phyloP scores from a whole-genome alignment of 352 stramenopile genomes.

The Pythium biforme region DNA sequence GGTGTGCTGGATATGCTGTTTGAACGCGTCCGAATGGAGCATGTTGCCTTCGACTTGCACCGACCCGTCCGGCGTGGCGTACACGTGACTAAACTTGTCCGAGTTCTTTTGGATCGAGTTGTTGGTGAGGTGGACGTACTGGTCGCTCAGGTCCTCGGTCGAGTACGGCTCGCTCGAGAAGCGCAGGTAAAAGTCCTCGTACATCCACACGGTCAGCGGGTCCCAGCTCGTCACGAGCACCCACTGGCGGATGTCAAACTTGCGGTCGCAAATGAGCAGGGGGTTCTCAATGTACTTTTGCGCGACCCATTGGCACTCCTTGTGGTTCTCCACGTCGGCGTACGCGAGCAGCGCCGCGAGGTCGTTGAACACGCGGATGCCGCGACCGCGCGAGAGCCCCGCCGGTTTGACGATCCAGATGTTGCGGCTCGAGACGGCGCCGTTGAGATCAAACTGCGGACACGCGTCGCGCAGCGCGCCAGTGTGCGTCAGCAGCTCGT shows the following conservation, averaged over 20 bases:
- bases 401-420: conserved; percentile 95
- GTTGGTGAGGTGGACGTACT: conserved; percentile 93
- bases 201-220: conserved; percentile 92
- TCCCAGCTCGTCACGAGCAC: conserved; percentile 93
- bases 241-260: conserved; percentile 94
- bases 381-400: conserved; percentile 76
- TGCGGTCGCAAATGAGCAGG: conserved; percentile 81
- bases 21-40: conserved; percentile 78
- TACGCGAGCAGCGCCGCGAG: conserved; percentile 82
- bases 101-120: conserved; percentile 93
- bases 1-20: conserved; percentile 40
- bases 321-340: conserved; percentile 82
- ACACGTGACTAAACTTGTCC: conserved; percentile 86
- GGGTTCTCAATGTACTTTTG: conserved; percentile 92
- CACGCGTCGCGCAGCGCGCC: conserved; percentile 40
- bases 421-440: conserved; percentile 63
- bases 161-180: conserved; percentile 88
- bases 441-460: conserved; percentile 77
- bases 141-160: conserved; percentile 77
- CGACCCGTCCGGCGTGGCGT: conserved; percentile 60
- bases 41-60: conserved; percentile 72
- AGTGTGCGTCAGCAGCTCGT: conserved; percentile 35
- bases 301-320: conserved; percentile 82
- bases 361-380: conserved; percentile 89
- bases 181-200: conserved; percentile 90